These are phyloP conservation scores for Paxillus involutus DNA, from an alignment of 768 basidiomycete genomes.

Conservation along the genomic window DNA sequence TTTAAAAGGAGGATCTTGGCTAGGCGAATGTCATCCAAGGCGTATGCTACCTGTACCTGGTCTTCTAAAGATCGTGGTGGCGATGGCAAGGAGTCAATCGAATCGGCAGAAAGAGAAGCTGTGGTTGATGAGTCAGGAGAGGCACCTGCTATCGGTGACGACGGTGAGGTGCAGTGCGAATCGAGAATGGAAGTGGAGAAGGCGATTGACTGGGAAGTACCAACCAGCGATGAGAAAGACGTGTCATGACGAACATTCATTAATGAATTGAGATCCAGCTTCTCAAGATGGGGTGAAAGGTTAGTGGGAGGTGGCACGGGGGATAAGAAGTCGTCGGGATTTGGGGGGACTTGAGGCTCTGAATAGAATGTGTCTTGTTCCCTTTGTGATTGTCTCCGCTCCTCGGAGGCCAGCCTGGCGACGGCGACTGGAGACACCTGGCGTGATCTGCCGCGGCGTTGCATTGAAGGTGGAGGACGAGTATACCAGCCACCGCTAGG, in stretches of 20 bases:
- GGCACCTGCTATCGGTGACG: constrained; percentile 13
- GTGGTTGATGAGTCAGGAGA: constrained; percentile 17
- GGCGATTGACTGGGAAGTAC: neutral
- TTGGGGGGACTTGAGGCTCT: neutral
- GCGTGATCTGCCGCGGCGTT: constrained; percentile 42
- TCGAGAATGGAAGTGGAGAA: neutral
- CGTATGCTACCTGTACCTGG: constrained; percentile 67
- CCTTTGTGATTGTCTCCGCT: constrained; percentile 30
- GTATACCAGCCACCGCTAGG: constrained; percentile 22
- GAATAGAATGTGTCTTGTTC: neutral
- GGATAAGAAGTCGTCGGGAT: neutral
- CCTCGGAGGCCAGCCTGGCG: constrained; percentile 43
- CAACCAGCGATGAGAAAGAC: neutral
- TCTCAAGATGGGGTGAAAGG: constrained; percentile 4
- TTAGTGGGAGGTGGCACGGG: neutral
- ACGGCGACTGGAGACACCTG: constrained; percentile 42
- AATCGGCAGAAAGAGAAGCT: constrained; percentile 33
- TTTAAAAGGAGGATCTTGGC: constrained; percentile 64
- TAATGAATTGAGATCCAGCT: neutral
- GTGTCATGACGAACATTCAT: neutral
- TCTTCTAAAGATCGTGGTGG: constrained; percentile 52
- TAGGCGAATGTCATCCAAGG: constrained; percentile 63
- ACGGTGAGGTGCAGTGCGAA: constrained; percentile 4
- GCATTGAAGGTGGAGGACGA: constrained; percentile 25
- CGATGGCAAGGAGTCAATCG: constrained; percentile 46